These are phyloP conservation scores for Globisporangium heterothallicum DNA, from an alignment of 352 stramenopile species.

Conservation along the genomic window DNA sequence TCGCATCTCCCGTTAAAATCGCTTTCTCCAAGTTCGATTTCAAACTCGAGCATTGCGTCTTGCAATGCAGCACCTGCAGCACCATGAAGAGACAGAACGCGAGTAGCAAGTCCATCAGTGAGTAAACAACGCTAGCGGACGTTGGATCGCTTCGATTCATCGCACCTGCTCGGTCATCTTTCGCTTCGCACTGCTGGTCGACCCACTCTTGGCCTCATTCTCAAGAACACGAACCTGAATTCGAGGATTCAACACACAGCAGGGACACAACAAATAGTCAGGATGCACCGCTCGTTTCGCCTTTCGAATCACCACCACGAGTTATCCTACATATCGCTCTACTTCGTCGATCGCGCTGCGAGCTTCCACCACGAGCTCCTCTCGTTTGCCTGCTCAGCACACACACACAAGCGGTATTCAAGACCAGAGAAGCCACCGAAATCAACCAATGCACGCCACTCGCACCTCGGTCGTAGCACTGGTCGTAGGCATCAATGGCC, in stretches of 20 bases:
- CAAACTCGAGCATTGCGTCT: conserved; percentile 39
- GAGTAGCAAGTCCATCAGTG: background rate
- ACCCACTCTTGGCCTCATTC: conserved; percentile 40
- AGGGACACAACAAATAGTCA: background rate
- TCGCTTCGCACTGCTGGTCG: conserved; percentile 24
- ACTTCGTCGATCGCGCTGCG: conserved; percentile 56
- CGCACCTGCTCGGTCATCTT: conserved; percentile 39
- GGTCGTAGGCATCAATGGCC: conserved; percentile 42
- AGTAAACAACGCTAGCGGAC: background rate
- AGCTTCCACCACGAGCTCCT: conserved; percentile 43
- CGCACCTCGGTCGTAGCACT: conserved; percentile 21
- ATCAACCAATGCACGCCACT: background rate
- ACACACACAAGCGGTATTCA: background rate
- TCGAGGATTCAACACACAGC: background rate
- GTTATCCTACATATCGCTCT: conserved; percentile 53
- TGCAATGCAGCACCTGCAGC: conserved; percentile 37
- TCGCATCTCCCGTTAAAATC: conserved; percentile 41
- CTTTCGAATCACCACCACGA: background rate
- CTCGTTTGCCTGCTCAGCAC: conserved; percentile 21
- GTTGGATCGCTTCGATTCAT: no score
- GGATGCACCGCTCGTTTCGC: background rate
- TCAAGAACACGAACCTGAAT: conserved; percentile 65
- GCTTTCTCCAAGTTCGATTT: conserved; percentile 55
- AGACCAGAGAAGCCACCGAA: background rate
- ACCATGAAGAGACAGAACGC: background rate